Conservation (phyloP, 352 stramenopile species). For the Pythium rishiriense region DNA sequence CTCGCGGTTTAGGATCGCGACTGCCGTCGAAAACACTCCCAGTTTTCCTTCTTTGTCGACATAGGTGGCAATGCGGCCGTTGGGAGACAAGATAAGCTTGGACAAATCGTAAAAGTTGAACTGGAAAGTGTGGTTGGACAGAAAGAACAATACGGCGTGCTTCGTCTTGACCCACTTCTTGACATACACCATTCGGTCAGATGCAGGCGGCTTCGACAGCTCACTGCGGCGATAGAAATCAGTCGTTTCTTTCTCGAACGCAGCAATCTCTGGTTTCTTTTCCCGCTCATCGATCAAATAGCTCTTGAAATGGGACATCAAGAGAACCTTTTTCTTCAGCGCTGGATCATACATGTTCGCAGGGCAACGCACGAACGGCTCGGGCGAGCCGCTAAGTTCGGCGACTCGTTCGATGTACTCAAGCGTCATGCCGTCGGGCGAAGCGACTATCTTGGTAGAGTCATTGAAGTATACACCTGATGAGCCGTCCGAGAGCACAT, state of each 20-base stretch:
- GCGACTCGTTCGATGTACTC: slow-evolving; percentile 94
- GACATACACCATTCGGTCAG: slow-evolving; percentile 88
- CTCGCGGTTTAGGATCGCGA: slow-evolving; percentile 58
- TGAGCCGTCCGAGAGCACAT: slow-evolving; percentile 95
- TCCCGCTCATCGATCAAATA: slow-evolving; percentile 92
- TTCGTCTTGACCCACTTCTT: slow-evolving; percentile 99
- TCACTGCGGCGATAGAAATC: slow-evolving; percentile 7
- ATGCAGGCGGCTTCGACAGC: slow-evolving; percentile 2
- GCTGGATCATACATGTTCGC: slow-evolving; percentile 76
- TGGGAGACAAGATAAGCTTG: slow-evolving; percentile 93
- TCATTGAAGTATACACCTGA: slow-evolving; percentile 99
- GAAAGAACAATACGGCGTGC: slow-evolving; percentile 97
- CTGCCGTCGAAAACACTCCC: slow-evolving; percentile 47
- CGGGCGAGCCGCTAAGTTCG: slow-evolving; percentile 36
- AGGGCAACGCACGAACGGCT: slow-evolving; percentile 41
- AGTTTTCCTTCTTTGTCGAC: slow-evolving; percentile 77
- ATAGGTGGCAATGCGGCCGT: slow-evolving; percentile 91
- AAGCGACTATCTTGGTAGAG: slow-evolving; percentile 96
- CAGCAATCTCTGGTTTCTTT: slow-evolving; percentile 24
- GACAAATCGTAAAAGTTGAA: slow-evolving; percentile 97
- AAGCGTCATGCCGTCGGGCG: slow-evolving; percentile 86
- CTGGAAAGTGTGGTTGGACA: slow-evolving; percentile 96
- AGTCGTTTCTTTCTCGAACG: slow-evolving; percentile 30
- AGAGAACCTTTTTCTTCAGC: slow-evolving; percentile 97
- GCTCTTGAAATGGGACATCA: slow-evolving; percentile 97